A percentile compares a stretch with the other conserved stretches of the same genome.
Conservation (phyloP, 169 alveolate genomes). For the Plasmodium inui region DNA sequence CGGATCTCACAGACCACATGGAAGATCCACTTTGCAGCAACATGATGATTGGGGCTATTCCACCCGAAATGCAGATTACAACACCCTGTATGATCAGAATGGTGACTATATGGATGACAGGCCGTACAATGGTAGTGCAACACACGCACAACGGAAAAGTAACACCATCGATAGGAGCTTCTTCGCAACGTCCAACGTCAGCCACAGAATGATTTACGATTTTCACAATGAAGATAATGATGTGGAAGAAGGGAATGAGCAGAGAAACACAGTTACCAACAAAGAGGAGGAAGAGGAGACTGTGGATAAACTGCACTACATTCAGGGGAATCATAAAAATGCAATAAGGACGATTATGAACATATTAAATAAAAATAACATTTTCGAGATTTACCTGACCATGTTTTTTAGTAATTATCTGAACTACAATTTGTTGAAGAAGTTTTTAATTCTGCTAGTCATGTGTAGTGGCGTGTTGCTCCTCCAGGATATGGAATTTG, state of each 20-base stretch:
- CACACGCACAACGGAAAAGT: not conserved
- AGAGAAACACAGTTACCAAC: not conserved
- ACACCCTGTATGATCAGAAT: constrained; percentile 1
- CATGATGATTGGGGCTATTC: not conserved
- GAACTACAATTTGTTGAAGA: constrained; percentile 35
- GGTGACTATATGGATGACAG: not conserved
- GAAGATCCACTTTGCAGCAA: not conserved
- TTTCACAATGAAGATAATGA: constrained; percentile 18
- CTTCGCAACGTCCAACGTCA: constrained; percentile 37
- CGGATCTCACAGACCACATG: not conserved
- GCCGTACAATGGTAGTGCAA: not conserved
- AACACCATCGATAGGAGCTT: constrained; percentile 33
- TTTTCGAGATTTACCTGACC: constrained; percentile 56
- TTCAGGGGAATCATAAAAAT: constrained; percentile 12
- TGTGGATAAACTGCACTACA: not conserved
- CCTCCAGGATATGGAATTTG: constrained; percentile 16
- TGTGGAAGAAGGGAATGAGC: not conserved
- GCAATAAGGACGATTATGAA: constrained; percentile 22
- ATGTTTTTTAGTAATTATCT: constrained; percentile 40
- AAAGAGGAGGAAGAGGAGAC: not conserved
- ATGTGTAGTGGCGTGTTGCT: constrained; percentile 7
- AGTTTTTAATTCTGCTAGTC: constrained; percentile 61
- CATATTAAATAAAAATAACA: constrained; percentile 15
- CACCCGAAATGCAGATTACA: not conserved
- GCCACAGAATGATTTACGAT: constrained; percentile 34